These are phyloP conservation scores for Rhododendron simsii DNA, from an alignment of 148 eudicot species.

Conservation along the genomic window DNA sequence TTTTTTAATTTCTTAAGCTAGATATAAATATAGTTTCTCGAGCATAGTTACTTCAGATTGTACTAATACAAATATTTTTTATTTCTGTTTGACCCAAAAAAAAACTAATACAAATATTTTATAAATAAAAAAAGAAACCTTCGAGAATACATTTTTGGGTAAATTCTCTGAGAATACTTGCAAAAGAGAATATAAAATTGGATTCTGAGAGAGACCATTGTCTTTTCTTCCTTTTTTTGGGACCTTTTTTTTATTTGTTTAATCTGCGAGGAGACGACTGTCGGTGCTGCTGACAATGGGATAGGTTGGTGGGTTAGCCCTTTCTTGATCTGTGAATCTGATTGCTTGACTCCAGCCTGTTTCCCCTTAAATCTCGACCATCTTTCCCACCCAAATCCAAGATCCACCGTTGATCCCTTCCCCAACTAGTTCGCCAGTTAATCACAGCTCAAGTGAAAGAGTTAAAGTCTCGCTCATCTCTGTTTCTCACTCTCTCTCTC, in stretches of 20 bases:
- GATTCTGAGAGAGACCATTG: not conserved
- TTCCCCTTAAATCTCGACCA: not conserved
- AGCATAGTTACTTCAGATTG: too few relatives aligned
- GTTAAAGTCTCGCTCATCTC: not conserved
- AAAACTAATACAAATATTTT: too few relatives aligned
- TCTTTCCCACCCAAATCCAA: not conserved
- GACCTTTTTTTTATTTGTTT: too few relatives aligned
- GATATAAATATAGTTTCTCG: too few relatives aligned
- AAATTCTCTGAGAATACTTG: too few relatives aligned
- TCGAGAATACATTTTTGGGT: not conserved
- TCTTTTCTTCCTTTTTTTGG: too few relatives aligned
- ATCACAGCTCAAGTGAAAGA: constrained; percentile 1
- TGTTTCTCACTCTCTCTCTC: not conserved
- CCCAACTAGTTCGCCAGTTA: not conserved
- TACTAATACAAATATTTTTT: too few relatives aligned
- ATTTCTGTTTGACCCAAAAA: too few relatives aligned
- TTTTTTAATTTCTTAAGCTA: too few relatives aligned
- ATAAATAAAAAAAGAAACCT: not conserved
- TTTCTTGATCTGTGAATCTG: not conserved
- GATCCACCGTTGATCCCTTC: not conserved
- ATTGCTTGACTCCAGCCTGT: not conserved
- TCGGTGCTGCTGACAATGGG: not conserved
- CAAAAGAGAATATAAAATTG: too few relatives aligned
- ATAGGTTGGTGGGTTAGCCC: not conserved
- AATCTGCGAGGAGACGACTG: not conserved